A percentile compares a stretch with the other conserved stretches of the same genome.
Conservation (phyloP, 345 rosid genomes). For the Raphanus raphanistrum region DNA sequence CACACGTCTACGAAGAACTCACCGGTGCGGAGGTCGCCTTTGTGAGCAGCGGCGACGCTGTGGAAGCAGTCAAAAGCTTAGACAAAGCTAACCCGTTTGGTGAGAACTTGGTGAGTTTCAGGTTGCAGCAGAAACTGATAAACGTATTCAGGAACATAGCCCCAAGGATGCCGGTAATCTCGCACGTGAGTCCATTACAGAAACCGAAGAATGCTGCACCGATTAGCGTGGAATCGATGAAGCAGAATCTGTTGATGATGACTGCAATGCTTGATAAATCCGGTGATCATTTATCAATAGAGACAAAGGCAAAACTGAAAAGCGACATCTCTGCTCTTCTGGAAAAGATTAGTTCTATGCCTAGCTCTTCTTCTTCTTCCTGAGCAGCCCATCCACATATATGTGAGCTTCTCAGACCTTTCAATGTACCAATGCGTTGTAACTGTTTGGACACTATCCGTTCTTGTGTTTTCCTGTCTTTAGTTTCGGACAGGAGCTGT, state of each 20-base stretch:
- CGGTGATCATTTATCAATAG: conserved; percentile 75
- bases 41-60: conserved; percentile 52
- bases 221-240: conserved; percentile 61
- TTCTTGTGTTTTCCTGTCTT: conserved; percentile 17
- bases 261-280: conserved; percentile 79
- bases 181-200: conserved; percentile 38
- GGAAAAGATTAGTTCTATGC: conserved; percentile 66
- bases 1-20: conserved; percentile 47
- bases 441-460: conserved; percentile 16
- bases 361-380: conserved; percentile 57
- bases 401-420: conserved; percentile 4
- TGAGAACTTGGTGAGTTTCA: conserved; percentile 44
- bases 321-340: conserved; percentile 72
- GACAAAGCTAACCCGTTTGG: conserved; percentile 61
- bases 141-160: conserved; percentile 25
- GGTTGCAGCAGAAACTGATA: conserved; percentile 45
- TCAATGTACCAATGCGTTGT: conserved; percentile 24
- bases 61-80: conserved; percentile 60
- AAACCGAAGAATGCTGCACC: conserved; percentile 46
- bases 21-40: conserved; percentile 60
- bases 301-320: conserved; percentile 71
- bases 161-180: conserved; percentile 35
- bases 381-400: conserved; percentile 20
- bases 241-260: conserved; percentile 88
- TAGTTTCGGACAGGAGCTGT: conserved; percentile 21